These are phyloP conservation scores for Alternaria postmessia DNA, from an alignment of 2,329 filamentous ascomycete genomes.

Conservation along the genomic window DNA sequence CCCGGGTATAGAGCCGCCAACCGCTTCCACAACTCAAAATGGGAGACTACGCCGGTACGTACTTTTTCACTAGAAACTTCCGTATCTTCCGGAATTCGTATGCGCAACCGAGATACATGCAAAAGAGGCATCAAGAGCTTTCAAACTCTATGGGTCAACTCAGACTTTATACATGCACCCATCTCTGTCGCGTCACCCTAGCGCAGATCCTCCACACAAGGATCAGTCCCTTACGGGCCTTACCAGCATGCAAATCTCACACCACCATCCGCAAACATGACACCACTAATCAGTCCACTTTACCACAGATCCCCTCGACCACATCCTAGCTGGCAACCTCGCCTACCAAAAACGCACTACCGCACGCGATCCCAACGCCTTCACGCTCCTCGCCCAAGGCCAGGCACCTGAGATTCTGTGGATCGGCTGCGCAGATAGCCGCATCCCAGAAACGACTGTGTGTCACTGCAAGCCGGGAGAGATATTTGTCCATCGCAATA, in stretches of 20 bases:
- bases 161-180: background rate
- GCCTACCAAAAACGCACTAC: conserved; percentile 73
- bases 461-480: conserved; percentile 81
- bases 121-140: background rate
- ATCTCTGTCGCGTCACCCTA: background rate
- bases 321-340: conserved; percentile 72
- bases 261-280: conserved; percentile 10
- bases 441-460: conserved; percentile 83
- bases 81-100: background rate
- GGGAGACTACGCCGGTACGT: background rate
- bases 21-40: background rate
- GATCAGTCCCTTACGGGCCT: background rate
- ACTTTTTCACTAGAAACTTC: background rate
- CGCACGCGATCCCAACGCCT: conserved; percentile 74
- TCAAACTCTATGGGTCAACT: background rate
- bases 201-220: background rate
- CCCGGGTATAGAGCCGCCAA: background rate
- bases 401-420: conserved; percentile 76
- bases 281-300: conserved; percentile 30
- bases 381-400: conserved; percentile 71
- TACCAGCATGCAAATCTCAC: background rate
- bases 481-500: conserved; percentile 89
- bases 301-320: conserved; percentile 63
- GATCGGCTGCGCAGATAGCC: conserved; percentile 87
- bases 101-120: background rate